Base-by-base conservation (phyloP, 306 rosid genomes). In the Rosa chinensis region DNA sequence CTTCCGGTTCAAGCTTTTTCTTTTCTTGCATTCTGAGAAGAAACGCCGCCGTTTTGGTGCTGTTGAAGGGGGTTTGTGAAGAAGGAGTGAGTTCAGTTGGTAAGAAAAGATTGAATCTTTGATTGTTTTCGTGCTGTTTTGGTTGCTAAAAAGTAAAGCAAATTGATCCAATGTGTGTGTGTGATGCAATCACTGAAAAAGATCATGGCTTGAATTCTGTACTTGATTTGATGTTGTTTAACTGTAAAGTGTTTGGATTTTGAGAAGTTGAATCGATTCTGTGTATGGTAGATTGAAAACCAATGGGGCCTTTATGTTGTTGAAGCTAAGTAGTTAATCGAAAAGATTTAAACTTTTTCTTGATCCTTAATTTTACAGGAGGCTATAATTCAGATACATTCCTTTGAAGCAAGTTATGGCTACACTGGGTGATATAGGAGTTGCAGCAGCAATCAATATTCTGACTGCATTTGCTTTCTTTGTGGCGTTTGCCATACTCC, bases 401-500 rank as follows among this genome's bases (percentile, higher is more conserved):
- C 12, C 23, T n/a, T 59, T 37, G 62, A 67, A 44, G 82, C 20
- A 32, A 82, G 75, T 44, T 37, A 95, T 95, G 99, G 99, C 99
- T 76, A 75, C 94, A 4, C 87, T 93, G 37, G 82, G 75, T 56
- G 99, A 95, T 77, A 95, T 95, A 72, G 96, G 92, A 85, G 84
- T 95, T 75, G 90, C 97, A 59, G 99, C 99, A 55, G 88, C 92
- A 49, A 92, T 95, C 71, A 95, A 95, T 81, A 88, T 95, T 68
- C 96, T 95, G 42, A 91, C 85, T 73, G 97, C 98, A 35, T 74
- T 90, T 72, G 85, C 84, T 3, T 95, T 95, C 88, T 92, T 95
- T 20, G 14, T 92, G 42, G 90, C 90, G 75, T 95, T 95, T 78
- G 96, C 99, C 67, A 39, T 92, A 37, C 93, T 92, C 78, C 92